phyloP scores from a whole-genome alignment of 495 filamentous ascomycete species.

The Hypoxylon cercidicola region DNA sequence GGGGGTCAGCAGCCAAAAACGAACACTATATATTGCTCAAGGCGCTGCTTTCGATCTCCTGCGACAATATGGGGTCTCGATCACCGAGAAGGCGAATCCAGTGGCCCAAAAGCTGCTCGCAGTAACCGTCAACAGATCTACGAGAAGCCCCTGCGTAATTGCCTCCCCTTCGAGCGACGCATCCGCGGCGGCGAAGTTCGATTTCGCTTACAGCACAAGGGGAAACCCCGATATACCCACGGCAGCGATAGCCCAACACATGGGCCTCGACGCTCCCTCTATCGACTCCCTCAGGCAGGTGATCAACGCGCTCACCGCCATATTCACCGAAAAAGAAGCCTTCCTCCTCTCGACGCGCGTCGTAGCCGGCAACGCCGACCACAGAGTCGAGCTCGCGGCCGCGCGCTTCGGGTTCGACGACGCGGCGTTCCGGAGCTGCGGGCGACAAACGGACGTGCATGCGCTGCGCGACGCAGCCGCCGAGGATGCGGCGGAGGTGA shows the following conservation, averaged over 20 bases:
- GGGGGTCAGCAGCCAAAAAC: constrained; percentile 52
- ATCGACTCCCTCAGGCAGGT: constrained; percentile 57
- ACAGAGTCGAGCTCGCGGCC: constrained; percentile 58
- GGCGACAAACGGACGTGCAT: constrained; percentile 74
- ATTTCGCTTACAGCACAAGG: constrained; percentile 66
- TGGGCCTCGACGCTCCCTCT: constrained; percentile 60
- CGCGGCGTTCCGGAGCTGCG: constrained; percentile 73
- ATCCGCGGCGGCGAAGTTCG: constrained; percentile 61
- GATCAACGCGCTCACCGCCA: constrained; percentile 63
- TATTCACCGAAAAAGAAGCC: constrained; percentile 77
- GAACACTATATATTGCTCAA: constrained; percentile 68
- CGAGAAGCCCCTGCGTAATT: constrained; percentile 72
- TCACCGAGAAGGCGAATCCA: constrained; percentile 54
- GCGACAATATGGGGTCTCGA: constrained; percentile 59
- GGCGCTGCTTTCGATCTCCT: constrained; percentile 70
- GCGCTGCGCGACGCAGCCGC: constrained; percentile 59
- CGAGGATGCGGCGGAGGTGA: constrained; percentile 68
- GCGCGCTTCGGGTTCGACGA: constrained; percentile 79
- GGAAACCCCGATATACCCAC: constrained; percentile 45
- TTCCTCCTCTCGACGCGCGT: constrained; percentile 66
- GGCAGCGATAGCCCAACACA: constrained; percentile 56
- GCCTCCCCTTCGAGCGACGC: constrained; percentile 63
- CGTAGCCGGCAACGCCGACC: constrained; percentile 48
- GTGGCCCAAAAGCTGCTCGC: constrained; percentile 57
- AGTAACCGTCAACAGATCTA: constrained; percentile 72